Evolutionary conservation across 2,329 filamentous ascomycete species (phyloP), one percentile per base, ranked within the genome.

Genomic region (Apiospora malaysiana): DNA sequence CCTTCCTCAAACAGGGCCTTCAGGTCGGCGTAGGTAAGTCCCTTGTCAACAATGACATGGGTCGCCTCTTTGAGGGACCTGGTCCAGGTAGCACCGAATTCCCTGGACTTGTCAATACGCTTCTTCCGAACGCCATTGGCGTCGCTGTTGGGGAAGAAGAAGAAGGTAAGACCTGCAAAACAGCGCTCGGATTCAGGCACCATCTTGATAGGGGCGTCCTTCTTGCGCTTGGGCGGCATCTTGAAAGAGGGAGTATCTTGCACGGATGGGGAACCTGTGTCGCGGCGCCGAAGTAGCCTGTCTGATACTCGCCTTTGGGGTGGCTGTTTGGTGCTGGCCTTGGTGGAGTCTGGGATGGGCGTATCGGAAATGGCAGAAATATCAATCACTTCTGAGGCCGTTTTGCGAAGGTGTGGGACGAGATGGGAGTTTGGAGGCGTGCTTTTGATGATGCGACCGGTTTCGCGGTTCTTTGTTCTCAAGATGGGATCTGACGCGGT

Each of bases 131-230:
- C 85, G 14, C 88, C 87, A 43, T 91, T 89, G 66, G 92, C 87
- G 73, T 95, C 92, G 73, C 94, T 89, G 74, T 96, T 93, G 0
- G 94, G 95, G 7, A 97, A 89, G 79, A 96, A 97, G 81, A 90
- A 93, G 74, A 94, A 92, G 0, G 82, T 79, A n/a, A 93, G 79
- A 0, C 82, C 86, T 63, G 83, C 85, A 77, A 94, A 91, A 6
- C 93, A 85, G 74, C 88, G 86, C 70, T 88, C 81, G 0, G 80
- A 78, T 72, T 89, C 86, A 0, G 89, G 86, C 0, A 87, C 82
- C 25, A 84, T 72, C 68, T 84, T 85, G 27, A 86, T 71, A 2
- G 78, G 72, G 1, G 77, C 72, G 56, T 83, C 76, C 69, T 82
- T 79, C 77, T 89, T 90, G 51, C 85, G 82, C 75, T 88, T 87